A percentile compares a stretch with the other conserved stretches of the same genome.
Evolutionary conservation across 371 early-diverging fungal species (phyloP).

Genomic region (Fennellomyces sp.): DNA sequence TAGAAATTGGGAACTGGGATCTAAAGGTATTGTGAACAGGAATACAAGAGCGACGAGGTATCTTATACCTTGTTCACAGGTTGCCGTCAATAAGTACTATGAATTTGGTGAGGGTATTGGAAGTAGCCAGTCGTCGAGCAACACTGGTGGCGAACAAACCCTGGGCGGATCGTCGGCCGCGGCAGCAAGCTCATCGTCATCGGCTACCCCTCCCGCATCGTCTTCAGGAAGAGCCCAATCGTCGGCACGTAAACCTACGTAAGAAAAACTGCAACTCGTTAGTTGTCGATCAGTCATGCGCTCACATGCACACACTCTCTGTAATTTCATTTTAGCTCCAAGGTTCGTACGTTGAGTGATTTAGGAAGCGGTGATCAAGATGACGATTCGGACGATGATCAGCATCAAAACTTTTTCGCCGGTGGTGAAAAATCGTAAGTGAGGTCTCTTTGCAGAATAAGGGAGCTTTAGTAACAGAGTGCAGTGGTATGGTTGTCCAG

Average conservation of each 20-base stretch:
- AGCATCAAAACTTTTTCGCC: conserved; percentile 76
- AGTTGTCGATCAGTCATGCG: too few species aligned
- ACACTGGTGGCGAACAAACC: neutral
- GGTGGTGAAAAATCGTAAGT: conserved; percentile 89
- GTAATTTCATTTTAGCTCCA: conserved; percentile 23
- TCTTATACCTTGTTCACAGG: conserved; percentile 6
- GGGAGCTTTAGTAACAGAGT: neutral
- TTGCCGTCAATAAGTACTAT: conserved; percentile 23
- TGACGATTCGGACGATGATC: conserved; percentile 65
- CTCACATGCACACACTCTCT: conserved; percentile 7
- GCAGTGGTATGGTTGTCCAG: conserved; percentile 71
- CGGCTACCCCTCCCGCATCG: conserved; percentile 3
- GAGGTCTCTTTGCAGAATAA: too few species aligned
- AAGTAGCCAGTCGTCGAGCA: neutral
- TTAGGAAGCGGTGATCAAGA: conserved; percentile 41
- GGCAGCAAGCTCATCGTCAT: neutral
- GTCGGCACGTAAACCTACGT: neutral
- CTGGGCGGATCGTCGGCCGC: conserved; percentile 1
- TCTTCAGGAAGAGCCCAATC: neutral
- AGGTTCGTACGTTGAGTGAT: conserved; percentile 69
- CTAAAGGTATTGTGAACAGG: conserved; percentile 64
- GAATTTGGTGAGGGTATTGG: conserved; percentile 15
- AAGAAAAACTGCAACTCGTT: too few species aligned
- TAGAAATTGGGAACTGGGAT: conserved; percentile 79
- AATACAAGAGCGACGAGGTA: neutral